phyloP scores from a whole-genome alignment of 345 rosid species.

The Rubroshorea leprosula region DNA sequence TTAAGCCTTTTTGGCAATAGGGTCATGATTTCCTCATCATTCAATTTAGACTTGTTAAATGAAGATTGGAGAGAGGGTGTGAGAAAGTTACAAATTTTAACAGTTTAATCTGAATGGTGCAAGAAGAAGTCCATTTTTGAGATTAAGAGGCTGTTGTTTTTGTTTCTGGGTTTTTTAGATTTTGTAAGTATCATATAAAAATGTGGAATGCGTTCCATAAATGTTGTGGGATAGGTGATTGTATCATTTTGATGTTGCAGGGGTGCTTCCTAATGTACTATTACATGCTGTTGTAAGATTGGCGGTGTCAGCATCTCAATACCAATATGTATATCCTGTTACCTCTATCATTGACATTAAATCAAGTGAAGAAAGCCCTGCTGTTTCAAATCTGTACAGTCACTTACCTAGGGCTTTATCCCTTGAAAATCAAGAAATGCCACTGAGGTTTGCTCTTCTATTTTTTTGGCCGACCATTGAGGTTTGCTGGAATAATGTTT shows the following conservation, averaged over 20 bases:
- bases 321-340: conserved; percentile 16
- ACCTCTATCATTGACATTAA: conserved; percentile 19
- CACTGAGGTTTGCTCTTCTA: conserved; percentile 41
- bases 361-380: conserved; percentile 20
- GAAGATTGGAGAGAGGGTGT: background rate
- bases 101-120: background rate
- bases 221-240: conserved; percentile 3
- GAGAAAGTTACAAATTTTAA: background rate
- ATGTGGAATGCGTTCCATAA: background rate
- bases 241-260: conserved; percentile 25
- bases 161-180: background rate
- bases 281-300: conserved; percentile 43
- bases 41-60: background rate
- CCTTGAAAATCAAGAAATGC: conserved; percentile 32
- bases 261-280: conserved; percentile 30
- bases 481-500: conserved; percentile 12
- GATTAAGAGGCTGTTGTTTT: background rate
- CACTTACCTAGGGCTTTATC: conserved; percentile 39
- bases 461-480: conserved; percentile 35
- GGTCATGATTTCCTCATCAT: background rate
- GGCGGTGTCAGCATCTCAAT: conserved; percentile 42
- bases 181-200: background rate
- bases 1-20: background rate
- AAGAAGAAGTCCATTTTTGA: background rate
- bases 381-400: conserved; percentile 36